These are phyloP conservation scores for Ophiostoma pallidulum DNA, from an alignment of 2,329 filamentous ascomycete species.

Conservation along the genomic window DNA sequence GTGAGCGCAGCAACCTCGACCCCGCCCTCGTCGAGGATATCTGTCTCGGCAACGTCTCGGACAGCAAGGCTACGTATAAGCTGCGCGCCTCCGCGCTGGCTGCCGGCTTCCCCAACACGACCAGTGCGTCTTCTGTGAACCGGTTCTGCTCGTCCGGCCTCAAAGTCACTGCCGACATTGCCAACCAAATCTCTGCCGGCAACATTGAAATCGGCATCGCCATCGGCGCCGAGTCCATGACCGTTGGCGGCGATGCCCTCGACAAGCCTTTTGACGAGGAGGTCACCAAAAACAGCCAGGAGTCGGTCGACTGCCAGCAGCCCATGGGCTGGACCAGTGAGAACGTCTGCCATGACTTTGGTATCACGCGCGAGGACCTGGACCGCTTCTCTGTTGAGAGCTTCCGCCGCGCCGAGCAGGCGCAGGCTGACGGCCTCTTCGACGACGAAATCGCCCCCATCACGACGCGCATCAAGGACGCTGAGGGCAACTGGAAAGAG, in stretches of 20 bases:
- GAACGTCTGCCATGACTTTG: slow-evolving; percentile 88
- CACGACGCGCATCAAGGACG: slow-evolving; percentile 69
- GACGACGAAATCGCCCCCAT: slow-evolving; percentile 93
- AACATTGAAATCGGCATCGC: slow-evolving; percentile 83
- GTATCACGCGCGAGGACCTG: slow-evolving; percentile 68
- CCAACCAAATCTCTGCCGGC: slow-evolving; percentile 71
- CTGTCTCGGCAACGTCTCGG: slow-evolving; percentile 83
- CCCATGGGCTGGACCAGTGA: slow-evolving; percentile 98
- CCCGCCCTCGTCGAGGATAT: slow-evolving; percentile 80
- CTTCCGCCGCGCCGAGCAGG: slow-evolving; percentile 76
- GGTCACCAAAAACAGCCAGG: slow-evolving; percentile 60
- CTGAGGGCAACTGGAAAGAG: slow-evolving; percentile 68
- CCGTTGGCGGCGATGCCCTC: slow-evolving; percentile 57
- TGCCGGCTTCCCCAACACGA: slow-evolving; percentile 88
- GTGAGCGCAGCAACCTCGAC: slow-evolving; percentile 65
- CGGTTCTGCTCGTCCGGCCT: slow-evolving; percentile 96
- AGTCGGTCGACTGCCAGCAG: slow-evolving; percentile 77
- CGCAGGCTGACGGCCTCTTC: slow-evolving; percentile 85
- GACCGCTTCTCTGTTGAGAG: slow-evolving; percentile 81
- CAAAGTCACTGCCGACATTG: slow-evolving; percentile 91
- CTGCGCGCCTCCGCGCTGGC: slow-evolving; percentile 79
- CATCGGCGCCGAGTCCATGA: slow-evolving; percentile 85
- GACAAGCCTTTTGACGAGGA: slow-evolving; percentile 67
- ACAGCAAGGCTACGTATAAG: slow-evolving; percentile 82
- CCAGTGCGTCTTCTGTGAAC: slow-evolving; percentile 73